phyloP scores from a whole-genome alignment of 768 basidiomycete genomes.

The Tricholomella constricta region DNA sequence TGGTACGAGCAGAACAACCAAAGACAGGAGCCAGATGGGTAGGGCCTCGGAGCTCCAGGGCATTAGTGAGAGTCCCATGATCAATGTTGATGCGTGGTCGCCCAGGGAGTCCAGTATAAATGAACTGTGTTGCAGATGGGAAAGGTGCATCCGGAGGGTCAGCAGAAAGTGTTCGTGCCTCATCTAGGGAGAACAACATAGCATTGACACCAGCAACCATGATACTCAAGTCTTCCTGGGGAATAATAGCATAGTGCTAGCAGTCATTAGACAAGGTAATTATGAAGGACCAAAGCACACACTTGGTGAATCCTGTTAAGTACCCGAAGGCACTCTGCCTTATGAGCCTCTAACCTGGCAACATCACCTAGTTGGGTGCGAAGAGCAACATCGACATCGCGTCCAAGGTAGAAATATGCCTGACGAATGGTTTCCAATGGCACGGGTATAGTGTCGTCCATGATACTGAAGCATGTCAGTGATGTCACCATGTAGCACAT shows the following conservation, averaged over 20 bases:
- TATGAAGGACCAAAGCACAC: background rate
- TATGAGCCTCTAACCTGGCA: background rate
- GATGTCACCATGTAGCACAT: too few relatives aligned
- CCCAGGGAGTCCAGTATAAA: too few relatives aligned
- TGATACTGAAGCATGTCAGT: too few relatives aligned
- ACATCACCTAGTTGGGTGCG: background rate
- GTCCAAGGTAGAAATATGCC: background rate
- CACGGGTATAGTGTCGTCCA: background rate
- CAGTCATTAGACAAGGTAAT: background rate
- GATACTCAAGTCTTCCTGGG: too few relatives aligned
- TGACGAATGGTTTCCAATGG: background rate
- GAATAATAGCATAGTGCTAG: too few relatives aligned
- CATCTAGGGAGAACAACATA: too few relatives aligned
- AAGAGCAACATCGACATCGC: background rate
- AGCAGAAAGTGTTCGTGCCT: too few relatives aligned
- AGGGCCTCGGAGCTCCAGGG: background rate
- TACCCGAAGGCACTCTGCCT: background rate
- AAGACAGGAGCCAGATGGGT: background rate
- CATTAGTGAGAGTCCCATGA: too few relatives aligned
- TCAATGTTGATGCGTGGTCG: too few relatives aligned
- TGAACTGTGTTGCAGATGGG: too few relatives aligned
- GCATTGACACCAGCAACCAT: too few relatives aligned
- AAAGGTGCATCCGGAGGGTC: too few relatives aligned
- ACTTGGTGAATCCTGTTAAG: background rate
- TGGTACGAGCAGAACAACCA: background rate